Conservation (phyloP, 176 grass and related monocot genomes). For the Thalia dealbata region DNA sequence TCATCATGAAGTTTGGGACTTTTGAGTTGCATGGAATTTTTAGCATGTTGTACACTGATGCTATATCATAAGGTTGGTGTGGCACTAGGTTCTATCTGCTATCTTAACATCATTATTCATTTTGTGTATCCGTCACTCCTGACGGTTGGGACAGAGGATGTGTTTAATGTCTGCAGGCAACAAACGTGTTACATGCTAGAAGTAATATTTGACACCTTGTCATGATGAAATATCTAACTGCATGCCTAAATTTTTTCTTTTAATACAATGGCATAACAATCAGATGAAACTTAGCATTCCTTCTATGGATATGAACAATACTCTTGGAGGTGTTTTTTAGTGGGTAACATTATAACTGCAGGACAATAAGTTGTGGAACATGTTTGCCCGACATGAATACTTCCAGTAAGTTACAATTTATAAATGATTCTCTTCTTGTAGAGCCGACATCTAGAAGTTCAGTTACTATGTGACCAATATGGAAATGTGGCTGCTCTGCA, state of each 20-base stretch:
- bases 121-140: neutral
- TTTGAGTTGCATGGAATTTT: neutral
- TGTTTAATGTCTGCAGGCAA: neutral
- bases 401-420: too few relatives aligned
- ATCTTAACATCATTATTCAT: neutral
- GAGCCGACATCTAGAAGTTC: constrained; percentile 99
- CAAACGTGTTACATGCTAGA: neutral
- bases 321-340: neutral
- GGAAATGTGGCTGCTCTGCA: constrained; percentile 93
- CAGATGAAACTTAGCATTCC: neutral
- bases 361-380: neutral
- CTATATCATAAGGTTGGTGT: neutral
- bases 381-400: neutral
- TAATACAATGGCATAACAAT: neutral
- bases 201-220: neutral
- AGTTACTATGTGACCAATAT: constrained; percentile 89
- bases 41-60: neutral
- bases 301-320: neutral
- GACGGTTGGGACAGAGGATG: too few relatives aligned
- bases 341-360: neutral
- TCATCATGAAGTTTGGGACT: neutral
- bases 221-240: neutral
- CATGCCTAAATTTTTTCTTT: too few relatives aligned
- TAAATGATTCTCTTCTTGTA: constrained; percentile 11
- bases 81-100: neutral